phyloP scores from a whole-genome alignment of 176 grass and related monocot species.

The Alloteropsis semialata region DNA sequence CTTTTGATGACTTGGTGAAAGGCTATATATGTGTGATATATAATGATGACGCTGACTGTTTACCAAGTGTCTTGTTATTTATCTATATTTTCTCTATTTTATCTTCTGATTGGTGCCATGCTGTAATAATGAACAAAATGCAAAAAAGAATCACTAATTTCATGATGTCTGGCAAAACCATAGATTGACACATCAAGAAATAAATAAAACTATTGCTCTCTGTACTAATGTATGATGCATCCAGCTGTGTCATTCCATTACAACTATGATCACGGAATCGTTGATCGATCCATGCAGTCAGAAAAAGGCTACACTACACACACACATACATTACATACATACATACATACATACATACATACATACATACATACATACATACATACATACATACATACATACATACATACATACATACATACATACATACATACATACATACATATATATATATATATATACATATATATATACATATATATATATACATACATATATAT shows the following conservation, averaged over 20 bases:
- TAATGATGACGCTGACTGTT: background rate
- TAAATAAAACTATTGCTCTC: background rate
- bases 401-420: background rate
- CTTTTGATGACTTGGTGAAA: too few relatives aligned
- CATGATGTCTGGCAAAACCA: background rate
- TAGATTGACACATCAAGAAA: background rate
- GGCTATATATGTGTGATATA: background rate
- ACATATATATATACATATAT: background rate
- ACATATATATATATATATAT: background rate
- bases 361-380: background rate
- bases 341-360: too few relatives aligned
- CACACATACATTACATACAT: too few relatives aligned
- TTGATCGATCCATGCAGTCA: background rate
- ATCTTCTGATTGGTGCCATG: background rate
- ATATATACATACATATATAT: background rate
- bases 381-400: background rate
- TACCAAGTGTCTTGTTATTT: background rate
- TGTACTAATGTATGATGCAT: background rate
- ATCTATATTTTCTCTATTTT: background rate
- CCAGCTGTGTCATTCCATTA: background rate
- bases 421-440: too few relatives aligned
- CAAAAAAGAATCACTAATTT: background rate
- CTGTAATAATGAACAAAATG: background rate
- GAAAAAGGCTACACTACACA: conserved; percentile 23
- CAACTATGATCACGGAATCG: background rate